Conservation (phyloP, 768 basidiomycete genomes). For the Amanita fuliginea region DNA sequence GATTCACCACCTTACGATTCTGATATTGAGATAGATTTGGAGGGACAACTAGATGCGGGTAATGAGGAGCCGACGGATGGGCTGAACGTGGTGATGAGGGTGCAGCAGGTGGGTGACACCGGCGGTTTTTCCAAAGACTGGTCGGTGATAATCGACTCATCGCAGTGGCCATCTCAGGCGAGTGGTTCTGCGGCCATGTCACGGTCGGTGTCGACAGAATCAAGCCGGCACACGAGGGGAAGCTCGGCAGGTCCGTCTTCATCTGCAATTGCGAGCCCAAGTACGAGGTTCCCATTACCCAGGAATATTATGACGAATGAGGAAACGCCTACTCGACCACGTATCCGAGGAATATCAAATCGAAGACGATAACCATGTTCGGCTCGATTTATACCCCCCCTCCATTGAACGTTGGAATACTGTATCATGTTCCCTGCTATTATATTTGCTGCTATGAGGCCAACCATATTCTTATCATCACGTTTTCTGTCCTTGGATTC, state of each 20-base stretch:
- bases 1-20: conserved; percentile 28
- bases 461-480: background rate
- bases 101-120: conserved; percentile 11
- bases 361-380: conserved; percentile 30
- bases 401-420: background rate
- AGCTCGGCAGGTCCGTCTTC: conserved; percentile 4
- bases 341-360: conserved; percentile 31
- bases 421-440: background rate
- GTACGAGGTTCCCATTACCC: conserved; percentile 17
- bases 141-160: conserved; percentile 17
- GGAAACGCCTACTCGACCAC: conserved; percentile 55
- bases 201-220: conserved; percentile 6
- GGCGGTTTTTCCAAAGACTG: conserved; percentile 17
- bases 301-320: conserved; percentile 20
- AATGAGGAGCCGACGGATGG: conserved; percentile 5
- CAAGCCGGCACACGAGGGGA: background rate
- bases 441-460: background rate
- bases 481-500: background rate
- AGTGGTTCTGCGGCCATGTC: conserved; percentile 10
- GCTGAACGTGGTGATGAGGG: conserved; percentile 11
- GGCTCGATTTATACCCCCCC: background rate
- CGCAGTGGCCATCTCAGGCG: conserved; percentile 17
- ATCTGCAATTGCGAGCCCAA: conserved; percentile 10
- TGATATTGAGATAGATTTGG: conserved; percentile 22
- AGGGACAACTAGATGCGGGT: conserved; percentile 12